These are phyloP conservation scores for Dendrobium officinale DNA, from an alignment of 106 monocot genomes.

Conservation along the genomic window DNA sequence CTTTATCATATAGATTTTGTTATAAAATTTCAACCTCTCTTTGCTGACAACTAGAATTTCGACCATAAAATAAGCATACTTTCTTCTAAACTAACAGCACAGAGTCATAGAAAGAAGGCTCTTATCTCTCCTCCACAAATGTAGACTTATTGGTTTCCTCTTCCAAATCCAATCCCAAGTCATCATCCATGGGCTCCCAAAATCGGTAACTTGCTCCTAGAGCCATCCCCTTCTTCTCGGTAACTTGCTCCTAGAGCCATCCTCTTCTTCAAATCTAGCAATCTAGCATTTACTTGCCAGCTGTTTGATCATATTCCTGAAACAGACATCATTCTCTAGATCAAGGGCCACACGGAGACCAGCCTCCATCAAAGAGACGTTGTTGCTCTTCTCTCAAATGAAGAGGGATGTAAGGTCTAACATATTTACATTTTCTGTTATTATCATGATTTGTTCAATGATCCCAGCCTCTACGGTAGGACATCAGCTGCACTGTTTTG, in stretches of 20 bases:
- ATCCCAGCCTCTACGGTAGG: slow-evolving; percentile 6
- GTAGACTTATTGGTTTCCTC: slow-evolving; percentile 9
- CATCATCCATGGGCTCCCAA: no score
- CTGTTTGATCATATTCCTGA: slow-evolving; percentile 25
- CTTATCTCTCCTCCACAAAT: slow-evolving; percentile 29
- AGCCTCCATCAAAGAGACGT: slow-evolving; percentile 15
- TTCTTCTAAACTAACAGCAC: neutral
- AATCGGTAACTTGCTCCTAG: no score
- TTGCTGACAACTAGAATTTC: neutral
- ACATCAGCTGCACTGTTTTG: slow-evolving; percentile 13
- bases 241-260: slow-evolving; percentile 28
- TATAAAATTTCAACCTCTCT: no score
- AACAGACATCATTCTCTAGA: slow-evolving; percentile 29
- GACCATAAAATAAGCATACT: neutral
- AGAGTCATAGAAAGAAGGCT: slow-evolving; percentile 22
- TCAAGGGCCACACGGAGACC: slow-evolving; percentile 26
- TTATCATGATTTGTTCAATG: slow-evolving; percentile 33
- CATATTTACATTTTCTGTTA: slow-evolving; percentile 39
- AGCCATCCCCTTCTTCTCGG: neutral
- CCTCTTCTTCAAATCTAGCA: slow-evolving; percentile 9
- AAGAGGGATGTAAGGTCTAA: slow-evolving; percentile 22
- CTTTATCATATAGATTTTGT: no score
- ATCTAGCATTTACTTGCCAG: slow-evolving; percentile 12
- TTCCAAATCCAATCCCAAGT: slow-evolving; percentile 34
- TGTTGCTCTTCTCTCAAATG: slow-evolving; percentile 39